Percentiles rank a stretch among this genome's conserved stretches.
phyloP scores from a whole-genome alignment of 805 yeast genomes.

The Saccharomycopsis amapae region DNA sequence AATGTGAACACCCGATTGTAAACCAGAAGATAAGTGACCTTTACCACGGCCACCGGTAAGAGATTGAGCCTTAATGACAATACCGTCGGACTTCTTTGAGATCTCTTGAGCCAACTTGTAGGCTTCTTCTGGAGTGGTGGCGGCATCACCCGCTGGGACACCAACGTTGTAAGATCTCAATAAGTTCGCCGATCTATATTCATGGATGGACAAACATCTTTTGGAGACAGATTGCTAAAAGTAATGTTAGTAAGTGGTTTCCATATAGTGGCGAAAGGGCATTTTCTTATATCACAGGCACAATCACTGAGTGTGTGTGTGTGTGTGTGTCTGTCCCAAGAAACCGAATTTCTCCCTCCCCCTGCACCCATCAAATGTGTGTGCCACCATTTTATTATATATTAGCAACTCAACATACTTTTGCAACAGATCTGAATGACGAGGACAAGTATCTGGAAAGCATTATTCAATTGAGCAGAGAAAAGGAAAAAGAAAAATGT shows the following conservation, averaged over 20 bases:
- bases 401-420: no score
- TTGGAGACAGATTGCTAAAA: conserved; percentile 21
- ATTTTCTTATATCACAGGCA: background rate
- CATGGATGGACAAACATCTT: conserved; percentile 88
- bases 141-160: conserved; percentile 87
- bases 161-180: conserved; percentile 79
- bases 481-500: background rate
- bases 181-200: conserved; percentile 88
- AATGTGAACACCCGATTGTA: conserved; percentile 94
- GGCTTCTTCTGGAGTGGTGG: conserved; percentile 86
- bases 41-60: conserved; percentile 99
- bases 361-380: no score
- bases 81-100: conserved; percentile 52
- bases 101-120: conserved; percentile 71
- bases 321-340: background rate
- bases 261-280: no score
- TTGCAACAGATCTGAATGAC: background rate
- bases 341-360: no score
- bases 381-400: no score
- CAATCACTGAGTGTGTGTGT: background rate
- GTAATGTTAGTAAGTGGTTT: no score
- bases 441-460: conserved; percentile 5
- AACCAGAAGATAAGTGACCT: conserved; percentile 93
- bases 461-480: background rate
- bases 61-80: conserved; percentile 97